phyloP scores from a whole-genome alignment of 2,329 filamentous ascomycete species.

The Catunica adiposa region DNA sequence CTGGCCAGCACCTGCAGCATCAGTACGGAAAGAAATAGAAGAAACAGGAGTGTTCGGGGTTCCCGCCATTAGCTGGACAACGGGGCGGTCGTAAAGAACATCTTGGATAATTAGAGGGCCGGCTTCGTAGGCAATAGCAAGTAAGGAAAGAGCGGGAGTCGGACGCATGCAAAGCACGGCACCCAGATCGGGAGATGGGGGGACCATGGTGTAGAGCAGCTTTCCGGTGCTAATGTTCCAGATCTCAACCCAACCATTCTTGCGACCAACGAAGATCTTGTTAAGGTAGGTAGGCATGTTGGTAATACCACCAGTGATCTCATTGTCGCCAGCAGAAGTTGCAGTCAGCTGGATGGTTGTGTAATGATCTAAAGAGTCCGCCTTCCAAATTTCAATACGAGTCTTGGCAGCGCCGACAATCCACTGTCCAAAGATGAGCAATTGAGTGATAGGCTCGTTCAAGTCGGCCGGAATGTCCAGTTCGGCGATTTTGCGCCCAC shows the following conservation, averaged over 20 bases:
- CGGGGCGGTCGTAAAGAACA: conserved; percentile 56
- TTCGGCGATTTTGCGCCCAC: conserved; percentile 69
- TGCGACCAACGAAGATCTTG: conserved; percentile 79
- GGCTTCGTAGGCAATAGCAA: conserved; percentile 74
- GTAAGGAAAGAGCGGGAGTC: conserved; percentile 64
- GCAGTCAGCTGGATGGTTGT: conserved; percentile 56
- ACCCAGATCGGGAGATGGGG: conserved; percentile 55
- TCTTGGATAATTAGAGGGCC: conserved; percentile 71
- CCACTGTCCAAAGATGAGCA: conserved; percentile 82
- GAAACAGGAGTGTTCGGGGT: conserved; percentile 51
- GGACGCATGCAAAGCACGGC: conserved; percentile 77
- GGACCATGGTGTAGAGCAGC: conserved; percentile 75
- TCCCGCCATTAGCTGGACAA: conserved; percentile 53
- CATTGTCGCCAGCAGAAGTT: conserved; percentile 39
- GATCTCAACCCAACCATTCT: conserved; percentile 82
- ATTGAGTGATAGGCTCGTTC: conserved; percentile 54
- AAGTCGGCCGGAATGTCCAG: conserved; percentile 50
- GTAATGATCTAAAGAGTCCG: conserved; percentile 69
- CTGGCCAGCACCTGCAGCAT: conserved; percentile 72
- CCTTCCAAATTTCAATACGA: conserved; percentile 80
- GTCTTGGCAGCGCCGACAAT: conserved; percentile 63
- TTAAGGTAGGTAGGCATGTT: conserved; percentile 93
- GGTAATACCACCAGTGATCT: conserved; percentile 62
- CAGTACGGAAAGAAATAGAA: conserved; percentile 78
- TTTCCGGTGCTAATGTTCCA: conserved; percentile 94